These are phyloP conservation scores for Aspergillus fumigatiaffinis DNA, from an alignment of 2,329 filamentous ascomycete species.

Conservation along the genomic window DNA sequence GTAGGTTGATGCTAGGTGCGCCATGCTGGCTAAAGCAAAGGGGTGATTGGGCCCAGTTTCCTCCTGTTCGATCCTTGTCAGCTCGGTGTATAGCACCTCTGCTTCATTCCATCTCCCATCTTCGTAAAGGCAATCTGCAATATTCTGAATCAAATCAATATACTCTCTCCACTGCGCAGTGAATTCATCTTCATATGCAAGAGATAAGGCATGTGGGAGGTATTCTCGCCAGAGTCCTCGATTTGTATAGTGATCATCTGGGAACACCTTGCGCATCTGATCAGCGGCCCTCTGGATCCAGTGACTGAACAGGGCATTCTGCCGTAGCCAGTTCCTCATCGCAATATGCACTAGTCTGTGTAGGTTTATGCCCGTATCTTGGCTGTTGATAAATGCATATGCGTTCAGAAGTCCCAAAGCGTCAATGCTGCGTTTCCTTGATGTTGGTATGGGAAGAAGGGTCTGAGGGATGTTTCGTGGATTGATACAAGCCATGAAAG, in stretches of 20 bases:
- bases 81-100: not conserved
- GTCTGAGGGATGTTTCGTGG: conserved; percentile 29
- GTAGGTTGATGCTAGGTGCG: not conserved
- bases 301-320: not conserved
- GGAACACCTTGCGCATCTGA: not conserved
- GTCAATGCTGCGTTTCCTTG: conserved; percentile 17
- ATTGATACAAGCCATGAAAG: conserved; percentile 32
- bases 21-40: conserved; percentile 6
- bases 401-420: conserved; percentile 20
- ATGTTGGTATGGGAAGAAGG: conserved; percentile 23
- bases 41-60: conserved; percentile 3
- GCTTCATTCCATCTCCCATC: not conserved
- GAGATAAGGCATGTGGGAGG: not conserved
- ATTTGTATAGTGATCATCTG: not conserved
- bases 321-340: not conserved
- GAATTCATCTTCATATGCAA: conserved; percentile 8
- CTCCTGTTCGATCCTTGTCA: conserved; percentile 13
- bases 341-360: not conserved
- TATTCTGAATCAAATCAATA: not conserved
- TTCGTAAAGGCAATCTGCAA: not conserved
- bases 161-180: not conserved
- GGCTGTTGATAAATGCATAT: not conserved
- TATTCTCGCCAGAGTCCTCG: not conserved
- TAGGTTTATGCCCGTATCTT: not conserved
- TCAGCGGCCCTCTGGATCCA: not conserved